A percentile compares a stretch with the other conserved stretches of the same genome.
Evolutionary conservation across 345 rosid genomes (phyloP).

Genomic region (Eutrema heterophyllum): DNA sequence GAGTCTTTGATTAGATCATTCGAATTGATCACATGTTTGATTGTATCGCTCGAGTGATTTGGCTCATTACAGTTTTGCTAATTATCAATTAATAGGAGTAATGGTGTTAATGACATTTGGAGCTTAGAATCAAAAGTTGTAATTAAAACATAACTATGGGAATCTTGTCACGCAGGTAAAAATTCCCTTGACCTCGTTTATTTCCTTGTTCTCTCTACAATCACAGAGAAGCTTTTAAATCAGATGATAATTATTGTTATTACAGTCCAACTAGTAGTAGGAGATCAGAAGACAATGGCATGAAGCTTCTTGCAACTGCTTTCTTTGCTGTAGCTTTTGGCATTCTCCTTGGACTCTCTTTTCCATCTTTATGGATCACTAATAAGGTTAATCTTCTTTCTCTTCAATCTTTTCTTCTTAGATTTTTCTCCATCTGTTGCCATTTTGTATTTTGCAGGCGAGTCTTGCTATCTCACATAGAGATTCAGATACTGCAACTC

Average conservation of each 20-base stretch:
- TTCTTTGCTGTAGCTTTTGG: slow-evolving; percentile 69
- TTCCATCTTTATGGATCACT: slow-evolving; percentile 54
- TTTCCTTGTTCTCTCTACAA: background rate
- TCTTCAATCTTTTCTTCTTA: background rate
- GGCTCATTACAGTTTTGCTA: background rate
- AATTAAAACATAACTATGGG: slow-evolving; percentile 13
- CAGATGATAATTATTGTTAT: slow-evolving; percentile 36
- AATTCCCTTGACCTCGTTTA: background rate
- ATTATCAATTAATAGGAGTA: background rate
- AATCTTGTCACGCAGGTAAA: slow-evolving; percentile 33
- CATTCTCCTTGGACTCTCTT: slow-evolving; percentile 69
- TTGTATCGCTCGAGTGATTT: background rate
- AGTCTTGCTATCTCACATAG: slow-evolving; percentile 42
- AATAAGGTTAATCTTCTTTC: slow-evolving; percentile 46
- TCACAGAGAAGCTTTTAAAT: background rate
- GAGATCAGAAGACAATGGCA: slow-evolving; percentile 55
- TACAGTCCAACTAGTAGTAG: slow-evolving; percentile 28
- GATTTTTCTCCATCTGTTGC: background rate
- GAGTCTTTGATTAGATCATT: slow-evolving; percentile 7
- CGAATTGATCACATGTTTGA: background rate
- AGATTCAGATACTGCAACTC: slow-evolving; percentile 30
- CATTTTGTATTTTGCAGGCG: slow-evolving; percentile 39
- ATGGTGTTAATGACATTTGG: slow-evolving; percentile 13
- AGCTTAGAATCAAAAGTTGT: slow-evolving; percentile 17
- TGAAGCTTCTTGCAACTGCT: slow-evolving; percentile 56